A percentile compares a stretch with the other conserved stretches of the same genome.
These are phyloP conservation scores for Alternaria ventricosa DNA, from an alignment of 2,329 filamentous ascomycete species.

Conservation along the genomic window DNA sequence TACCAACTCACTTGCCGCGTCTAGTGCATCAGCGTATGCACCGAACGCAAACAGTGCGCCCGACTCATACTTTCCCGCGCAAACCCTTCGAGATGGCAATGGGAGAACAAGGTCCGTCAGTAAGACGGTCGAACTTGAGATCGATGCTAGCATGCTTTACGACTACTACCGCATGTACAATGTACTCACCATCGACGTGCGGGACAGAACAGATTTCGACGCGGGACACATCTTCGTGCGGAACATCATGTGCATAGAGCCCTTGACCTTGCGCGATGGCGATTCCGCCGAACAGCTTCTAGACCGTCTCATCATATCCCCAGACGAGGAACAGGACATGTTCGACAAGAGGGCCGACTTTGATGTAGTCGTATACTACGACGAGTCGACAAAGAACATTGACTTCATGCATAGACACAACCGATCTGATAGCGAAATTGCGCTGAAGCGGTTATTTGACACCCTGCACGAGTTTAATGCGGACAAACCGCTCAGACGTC, in stretches of 20 bases:
- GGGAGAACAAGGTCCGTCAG: conserved; percentile 53
- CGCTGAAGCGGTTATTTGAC: conserved; percentile 76
- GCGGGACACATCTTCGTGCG: conserved; percentile 86
- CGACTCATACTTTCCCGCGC: conserved; percentile 53
- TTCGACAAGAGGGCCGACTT: conserved; percentile 78
- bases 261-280: conserved; percentile 73
- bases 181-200: conserved; percentile 85
- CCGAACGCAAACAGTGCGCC: conserved; percentile 44
- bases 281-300: conserved; percentile 69
- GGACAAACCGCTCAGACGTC: conserved; percentile 72
- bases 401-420: conserved; percentile 62
- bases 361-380: conserved; percentile 90
- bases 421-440: conserved; percentile 49
- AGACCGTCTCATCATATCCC: conserved; percentile 74
- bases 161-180: conserved; percentile 71
- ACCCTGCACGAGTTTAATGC: conserved; percentile 86
- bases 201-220: conserved; percentile 80
- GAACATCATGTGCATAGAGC: conserved; percentile 88
- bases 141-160: conserved; percentile 74
- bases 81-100: conserved; percentile 18
- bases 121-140: conserved; percentile 63
- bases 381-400: conserved; percentile 69
- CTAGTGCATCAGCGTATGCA: conserved; percentile 46
- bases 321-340: conserved; percentile 74
- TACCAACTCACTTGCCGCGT: conserved; percentile 60